Conservation (phyloP, 2,329 filamentous ascomycete genomes). For the Aspergillus pseudoterreus region DNA sequence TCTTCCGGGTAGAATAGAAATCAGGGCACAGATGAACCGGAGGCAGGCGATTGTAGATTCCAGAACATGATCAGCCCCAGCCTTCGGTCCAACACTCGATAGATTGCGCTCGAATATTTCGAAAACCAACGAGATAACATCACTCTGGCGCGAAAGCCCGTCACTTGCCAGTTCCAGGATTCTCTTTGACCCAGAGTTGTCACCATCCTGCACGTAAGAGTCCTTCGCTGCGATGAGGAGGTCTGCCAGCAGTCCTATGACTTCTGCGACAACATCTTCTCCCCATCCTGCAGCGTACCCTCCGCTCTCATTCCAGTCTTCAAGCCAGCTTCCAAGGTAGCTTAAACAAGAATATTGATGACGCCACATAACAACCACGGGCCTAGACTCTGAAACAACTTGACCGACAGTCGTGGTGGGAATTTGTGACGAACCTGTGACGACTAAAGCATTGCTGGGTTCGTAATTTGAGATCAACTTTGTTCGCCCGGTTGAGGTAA, state of each 20-base stretch:
- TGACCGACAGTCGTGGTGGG: slow-evolving; percentile 40
- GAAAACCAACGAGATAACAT: slow-evolving; percentile 77
- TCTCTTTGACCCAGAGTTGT: slow-evolving; percentile 37
- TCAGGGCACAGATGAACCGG: slow-evolving; percentile 71
- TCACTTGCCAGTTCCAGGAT: slow-evolving; percentile 51
- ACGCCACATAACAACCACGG: slow-evolving; percentile 70
- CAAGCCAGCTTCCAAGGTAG: slow-evolving; percentile 68
- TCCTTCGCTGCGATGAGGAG: slow-evolving; percentile 53
- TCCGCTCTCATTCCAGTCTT: slow-evolving; percentile 45
- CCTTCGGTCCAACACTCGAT: slow-evolving; percentile 51
- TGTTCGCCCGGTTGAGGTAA: slow-evolving; percentile 25
- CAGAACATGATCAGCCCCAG: slow-evolving; percentile 60
- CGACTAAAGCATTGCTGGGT: slow-evolving; percentile 30
- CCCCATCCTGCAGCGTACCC: slow-evolving; percentile 53
- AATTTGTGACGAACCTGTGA: slow-evolving; percentile 35
- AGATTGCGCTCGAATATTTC: slow-evolving; percentile 74
- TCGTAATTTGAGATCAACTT: slow-evolving; percentile 19
- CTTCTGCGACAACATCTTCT: slow-evolving; percentile 65
- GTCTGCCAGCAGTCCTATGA: slow-evolving; percentile 69
- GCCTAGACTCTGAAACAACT: slow-evolving; percentile 73
- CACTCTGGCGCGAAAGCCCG: slow-evolving; percentile 48
- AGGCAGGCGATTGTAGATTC: slow-evolving; percentile 71
- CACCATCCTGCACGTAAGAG: slow-evolving; percentile 24
- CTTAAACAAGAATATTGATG: slow-evolving; percentile 74
- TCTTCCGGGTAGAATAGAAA: slow-evolving; percentile 70